phyloP scores from a whole-genome alignment of 192 early-diverging fungal genomes.

The Lunasporangiospora selenospora region DNA sequence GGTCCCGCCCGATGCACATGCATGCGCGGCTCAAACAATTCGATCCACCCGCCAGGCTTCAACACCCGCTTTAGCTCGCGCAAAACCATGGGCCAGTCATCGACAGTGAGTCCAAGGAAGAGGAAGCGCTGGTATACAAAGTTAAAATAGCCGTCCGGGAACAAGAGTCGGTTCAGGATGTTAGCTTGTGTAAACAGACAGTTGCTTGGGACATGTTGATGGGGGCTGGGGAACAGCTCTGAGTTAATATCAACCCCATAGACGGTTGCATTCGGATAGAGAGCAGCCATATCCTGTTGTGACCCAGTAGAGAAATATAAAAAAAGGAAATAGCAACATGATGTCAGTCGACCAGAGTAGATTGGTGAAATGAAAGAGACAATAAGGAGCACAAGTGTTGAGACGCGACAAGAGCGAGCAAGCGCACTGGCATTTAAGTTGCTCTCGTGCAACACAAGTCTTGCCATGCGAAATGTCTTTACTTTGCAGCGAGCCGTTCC shows the following conservation, averaged over 20 bases:
- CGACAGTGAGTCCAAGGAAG: constrained; percentile 34
- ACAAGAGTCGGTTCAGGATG: constrained; percentile 46
- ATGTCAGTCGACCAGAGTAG: too few relatives aligned
- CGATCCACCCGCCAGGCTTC: constrained; percentile 50
- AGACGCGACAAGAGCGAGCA: too few relatives aligned
- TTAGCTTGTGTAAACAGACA: constrained; percentile 47
- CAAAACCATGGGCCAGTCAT: constrained; percentile 46
- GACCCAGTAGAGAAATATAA: too few relatives aligned
- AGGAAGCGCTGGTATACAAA: constrained; percentile 51
- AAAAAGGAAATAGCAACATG: too few relatives aligned
- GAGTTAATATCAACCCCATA: constrained; percentile 48
- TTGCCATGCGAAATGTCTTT: too few relatives aligned
- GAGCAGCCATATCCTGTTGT: constrained; percentile 46
- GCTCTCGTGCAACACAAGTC: too few relatives aligned
- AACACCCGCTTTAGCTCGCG: constrained; percentile 43
- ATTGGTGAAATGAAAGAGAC: too few relatives aligned
- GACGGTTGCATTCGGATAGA: constrained; percentile 40
- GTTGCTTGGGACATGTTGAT: constrained; percentile 38
- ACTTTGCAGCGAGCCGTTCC: too few relatives aligned
- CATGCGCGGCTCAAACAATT: constrained; percentile 49
- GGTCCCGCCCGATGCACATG: constrained; percentile 36
- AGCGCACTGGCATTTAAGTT: too few relatives aligned
- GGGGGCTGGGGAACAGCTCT: constrained; percentile 38
- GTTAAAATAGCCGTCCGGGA: constrained; percentile 51
- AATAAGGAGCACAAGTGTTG: too few relatives aligned